These are phyloP conservation scores for Fusarium annulatum DNA, from an alignment of 2,329 filamentous ascomycete genomes.

Conservation along the genomic window DNA sequence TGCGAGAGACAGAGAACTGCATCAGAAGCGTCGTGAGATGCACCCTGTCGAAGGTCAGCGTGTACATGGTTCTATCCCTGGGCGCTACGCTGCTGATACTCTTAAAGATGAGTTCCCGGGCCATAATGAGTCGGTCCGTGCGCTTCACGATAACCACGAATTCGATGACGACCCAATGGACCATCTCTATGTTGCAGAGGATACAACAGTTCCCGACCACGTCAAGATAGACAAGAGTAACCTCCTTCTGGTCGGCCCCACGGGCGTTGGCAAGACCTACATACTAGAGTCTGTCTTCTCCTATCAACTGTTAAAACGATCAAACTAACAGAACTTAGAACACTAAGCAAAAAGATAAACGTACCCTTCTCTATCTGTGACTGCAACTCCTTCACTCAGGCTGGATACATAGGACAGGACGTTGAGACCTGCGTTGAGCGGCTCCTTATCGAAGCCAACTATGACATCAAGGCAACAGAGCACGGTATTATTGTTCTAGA, in stretches of 20 bases:
- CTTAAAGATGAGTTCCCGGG: constrained; percentile 66
- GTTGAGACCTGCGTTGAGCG: constrained; percentile 96
- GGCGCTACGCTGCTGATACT: constrained; percentile 50
- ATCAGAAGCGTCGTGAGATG: constrained; percentile 65
- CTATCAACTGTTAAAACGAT: neutral
- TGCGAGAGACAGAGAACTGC: constrained; percentile 71
- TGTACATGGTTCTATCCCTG: constrained; percentile 42
- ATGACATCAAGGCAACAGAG: constrained; percentile 85
- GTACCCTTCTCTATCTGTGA: constrained; percentile 96
- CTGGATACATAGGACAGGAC: constrained; percentile 97
- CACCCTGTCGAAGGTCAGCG: constrained; percentile 83
- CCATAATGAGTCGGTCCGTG: constrained; percentile 60
- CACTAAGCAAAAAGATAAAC: constrained; percentile 89
- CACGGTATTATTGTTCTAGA: constrained; percentile 95
- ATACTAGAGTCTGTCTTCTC: constrained; percentile 73
- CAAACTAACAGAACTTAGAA: constrained; percentile 64
- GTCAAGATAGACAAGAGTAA: constrained; percentile 96
- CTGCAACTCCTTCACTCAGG: constrained; percentile 95
- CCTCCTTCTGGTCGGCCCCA: constrained; percentile 88
- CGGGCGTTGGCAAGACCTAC: constrained; percentile 95
- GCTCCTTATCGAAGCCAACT: constrained; percentile 88
- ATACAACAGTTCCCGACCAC: constrained; percentile 55
- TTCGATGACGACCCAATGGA: constrained; percentile 50
- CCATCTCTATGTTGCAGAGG: constrained; percentile 62
- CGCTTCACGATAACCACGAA: constrained; percentile 52